Evolutionary conservation across 371 early-diverging fungal genomes (phyloP).

Genomic region (Mortierella sp.): DNA sequence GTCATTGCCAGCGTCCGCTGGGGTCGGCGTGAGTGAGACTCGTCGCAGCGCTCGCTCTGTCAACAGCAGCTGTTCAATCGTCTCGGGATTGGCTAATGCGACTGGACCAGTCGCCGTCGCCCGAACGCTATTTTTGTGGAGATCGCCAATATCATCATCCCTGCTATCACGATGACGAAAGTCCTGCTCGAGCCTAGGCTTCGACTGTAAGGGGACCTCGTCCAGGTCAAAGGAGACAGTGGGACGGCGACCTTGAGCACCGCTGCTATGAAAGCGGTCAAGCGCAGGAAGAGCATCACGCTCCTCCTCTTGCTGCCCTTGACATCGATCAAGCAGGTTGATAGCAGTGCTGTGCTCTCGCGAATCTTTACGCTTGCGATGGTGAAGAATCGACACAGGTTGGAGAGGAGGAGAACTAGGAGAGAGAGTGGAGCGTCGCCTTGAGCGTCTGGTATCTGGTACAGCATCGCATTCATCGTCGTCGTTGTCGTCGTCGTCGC

Average conservation of each 20-base stretch:
- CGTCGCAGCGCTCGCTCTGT: conserved; percentile 26
- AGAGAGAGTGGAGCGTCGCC: conserved; percentile 21
- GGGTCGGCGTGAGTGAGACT: conserved; percentile 20
- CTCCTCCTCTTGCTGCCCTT: conserved; percentile 7
- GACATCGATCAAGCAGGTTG: conserved; percentile 12
- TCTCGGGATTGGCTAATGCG: background rate
- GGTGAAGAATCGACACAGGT: conserved; percentile 21
- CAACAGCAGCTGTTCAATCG: conserved; percentile 1
- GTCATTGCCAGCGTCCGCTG: background rate
- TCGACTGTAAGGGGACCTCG: conserved; percentile 4
- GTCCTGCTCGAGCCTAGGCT: background rate
- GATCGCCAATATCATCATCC: background rate
- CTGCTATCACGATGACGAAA: conserved; percentile 4
- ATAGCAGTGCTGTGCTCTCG: conserved; percentile 11
- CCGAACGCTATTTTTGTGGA: background rate
- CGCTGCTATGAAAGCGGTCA: conserved; percentile 8
- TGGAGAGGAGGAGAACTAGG: background rate
- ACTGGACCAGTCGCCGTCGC: background rate
- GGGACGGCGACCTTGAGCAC: conserved; percentile 28
- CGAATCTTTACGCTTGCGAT: conserved; percentile 32
- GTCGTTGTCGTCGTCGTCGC: conserved; percentile 28
- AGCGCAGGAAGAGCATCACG: conserved; percentile 5
- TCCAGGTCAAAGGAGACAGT: conserved; percentile 41
- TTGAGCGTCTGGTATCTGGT: background rate
- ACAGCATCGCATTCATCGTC: too few species aligned